phyloP scores from a whole-genome alignment of 2,329 filamentous ascomycete genomes.

The Pyrenochaeta sp. region DNA sequence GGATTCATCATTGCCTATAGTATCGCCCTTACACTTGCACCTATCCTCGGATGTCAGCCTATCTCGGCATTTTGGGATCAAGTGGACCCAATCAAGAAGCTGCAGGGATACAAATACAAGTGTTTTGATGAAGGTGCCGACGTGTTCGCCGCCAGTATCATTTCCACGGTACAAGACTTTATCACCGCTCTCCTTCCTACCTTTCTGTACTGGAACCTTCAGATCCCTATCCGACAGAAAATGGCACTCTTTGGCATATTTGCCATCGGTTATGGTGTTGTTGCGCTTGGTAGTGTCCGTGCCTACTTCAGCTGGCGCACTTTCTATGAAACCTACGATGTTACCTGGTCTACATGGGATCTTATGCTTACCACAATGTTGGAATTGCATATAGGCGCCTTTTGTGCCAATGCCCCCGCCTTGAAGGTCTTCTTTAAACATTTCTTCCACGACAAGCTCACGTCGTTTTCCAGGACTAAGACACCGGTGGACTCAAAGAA shows the following conservation, averaged over 20 bases:
- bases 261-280: constrained; percentile 41
- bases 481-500: constrained; percentile 1
- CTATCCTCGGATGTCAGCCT: constrained; percentile 39
- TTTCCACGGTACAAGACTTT: constrained; percentile 38
- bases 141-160: constrained; percentile 35
- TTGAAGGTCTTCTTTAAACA: constrained; percentile 46
- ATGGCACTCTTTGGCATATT: constrained; percentile 42
- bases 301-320: constrained; percentile 38
- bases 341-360: constrained; percentile 38
- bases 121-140: constrained; percentile 47
- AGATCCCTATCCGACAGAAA: constrained; percentile 39
- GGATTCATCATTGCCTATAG: constrained; percentile 36
- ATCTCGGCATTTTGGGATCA: constrained; percentile 45
- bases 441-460: constrained; percentile 35
- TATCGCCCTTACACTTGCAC: constrained; percentile 37
- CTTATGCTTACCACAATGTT: constrained; percentile 29
- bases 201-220: constrained; percentile 43
- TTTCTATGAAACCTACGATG: constrained; percentile 41
- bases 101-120: constrained; percentile 34
- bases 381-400: constrained; percentile 40
- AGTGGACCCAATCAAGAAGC: constrained; percentile 19
- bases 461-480: constrained; percentile 9
- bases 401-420: constrained; percentile 42
- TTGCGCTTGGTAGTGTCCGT: constrained; percentile 32
- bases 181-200: constrained; percentile 43